Evolutionary conservation across 2,329 filamentous ascomycete species (phyloP).

Genomic region (Xylariaceae sp.): DNA sequence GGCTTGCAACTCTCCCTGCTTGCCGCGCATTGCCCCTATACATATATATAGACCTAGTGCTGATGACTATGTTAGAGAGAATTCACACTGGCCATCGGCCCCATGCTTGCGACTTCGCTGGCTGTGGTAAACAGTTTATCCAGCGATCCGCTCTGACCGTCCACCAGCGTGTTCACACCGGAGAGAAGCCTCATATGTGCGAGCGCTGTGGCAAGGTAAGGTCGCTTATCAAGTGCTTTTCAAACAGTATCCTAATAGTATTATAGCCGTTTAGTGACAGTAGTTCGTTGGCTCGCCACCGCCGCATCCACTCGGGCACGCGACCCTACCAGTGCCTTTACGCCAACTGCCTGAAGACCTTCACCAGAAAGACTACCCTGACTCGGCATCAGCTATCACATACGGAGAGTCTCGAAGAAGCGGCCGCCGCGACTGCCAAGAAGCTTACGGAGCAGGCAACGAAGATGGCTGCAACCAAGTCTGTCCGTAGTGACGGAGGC

Average conservation of each 20-base stretch:
- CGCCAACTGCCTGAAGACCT: conserved; percentile 96
- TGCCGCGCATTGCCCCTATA: not conserved
- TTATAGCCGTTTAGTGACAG: conserved; percentile 89
- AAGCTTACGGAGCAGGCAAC: conserved; percentile 57
- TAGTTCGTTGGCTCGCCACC: conserved; percentile 86
- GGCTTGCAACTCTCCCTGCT: not conserved
- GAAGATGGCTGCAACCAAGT: conserved; percentile 36
- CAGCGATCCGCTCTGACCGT: conserved; percentile 94
- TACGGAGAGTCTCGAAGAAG: conserved; percentile 90
- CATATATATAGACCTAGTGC: not conserved
- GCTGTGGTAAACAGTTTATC: conserved; percentile 94
- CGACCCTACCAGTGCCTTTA: conserved; percentile 97
- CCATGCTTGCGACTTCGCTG: conserved; percentile 83
- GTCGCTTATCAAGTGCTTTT: not conserved
- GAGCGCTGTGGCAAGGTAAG: conserved; percentile 92
- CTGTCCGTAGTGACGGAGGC: conserved; percentile 63
- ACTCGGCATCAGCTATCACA: conserved; percentile 96
- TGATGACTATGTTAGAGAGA: conserved; percentile 58
- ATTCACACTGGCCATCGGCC: conserved; percentile 90
- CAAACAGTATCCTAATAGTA: conserved; percentile 19
- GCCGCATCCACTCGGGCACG: conserved; percentile 91
- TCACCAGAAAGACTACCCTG: conserved; percentile 89
- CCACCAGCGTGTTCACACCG: conserved; percentile 90
- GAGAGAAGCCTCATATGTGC: conserved; percentile 97
- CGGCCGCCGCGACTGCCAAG: conserved; percentile 80